phyloP scores from a whole-genome alignment of 139 green algal genomes.

The Desmodesmus armatus region DNA sequence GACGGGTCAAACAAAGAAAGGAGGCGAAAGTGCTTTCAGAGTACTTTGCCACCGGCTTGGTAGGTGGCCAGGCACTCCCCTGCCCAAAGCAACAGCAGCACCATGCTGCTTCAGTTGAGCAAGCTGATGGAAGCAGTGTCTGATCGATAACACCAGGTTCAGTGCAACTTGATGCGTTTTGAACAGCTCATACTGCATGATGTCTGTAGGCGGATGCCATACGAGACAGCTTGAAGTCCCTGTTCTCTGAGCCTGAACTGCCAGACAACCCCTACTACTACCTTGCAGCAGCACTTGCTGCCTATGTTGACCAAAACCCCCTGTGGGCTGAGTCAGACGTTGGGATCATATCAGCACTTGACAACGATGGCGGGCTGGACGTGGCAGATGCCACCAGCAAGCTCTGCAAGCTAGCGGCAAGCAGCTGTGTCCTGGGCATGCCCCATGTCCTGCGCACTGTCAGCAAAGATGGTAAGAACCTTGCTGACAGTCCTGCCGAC shows the following conservation, averaged over 20 bases:
- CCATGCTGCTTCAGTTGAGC: no score
- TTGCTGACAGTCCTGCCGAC: background rate
- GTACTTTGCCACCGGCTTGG: no score
- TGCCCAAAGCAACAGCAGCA: no score
- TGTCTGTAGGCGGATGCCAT: constrained; percentile 53
- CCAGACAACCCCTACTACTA: constrained; percentile 66
- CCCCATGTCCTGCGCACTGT: constrained; percentile 65
- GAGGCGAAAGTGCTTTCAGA: no score
- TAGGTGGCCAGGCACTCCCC: no score
- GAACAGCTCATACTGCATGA: background rate
- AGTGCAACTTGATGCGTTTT: background rate
- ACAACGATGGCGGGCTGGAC: constrained; percentile 55
- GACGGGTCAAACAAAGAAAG: no score
- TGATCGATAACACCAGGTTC: no score
- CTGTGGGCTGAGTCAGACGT: constrained; percentile 47
- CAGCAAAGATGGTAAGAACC: constrained; percentile 53
- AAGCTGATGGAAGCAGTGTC: no score
- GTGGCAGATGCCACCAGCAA: constrained; percentile 49
- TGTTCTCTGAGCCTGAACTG: constrained; percentile 60
- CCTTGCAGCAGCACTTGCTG: constrained; percentile 57
- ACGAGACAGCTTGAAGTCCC: constrained; percentile 50
- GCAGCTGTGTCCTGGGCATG: constrained; percentile 51
- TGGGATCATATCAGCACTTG: constrained; percentile 16
- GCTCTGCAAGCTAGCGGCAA: constrained; percentile 54
- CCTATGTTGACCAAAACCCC: constrained; percentile 52